Conservation (phyloP, 106 monocot species). For the Dendrobium huoshanense region DNA sequence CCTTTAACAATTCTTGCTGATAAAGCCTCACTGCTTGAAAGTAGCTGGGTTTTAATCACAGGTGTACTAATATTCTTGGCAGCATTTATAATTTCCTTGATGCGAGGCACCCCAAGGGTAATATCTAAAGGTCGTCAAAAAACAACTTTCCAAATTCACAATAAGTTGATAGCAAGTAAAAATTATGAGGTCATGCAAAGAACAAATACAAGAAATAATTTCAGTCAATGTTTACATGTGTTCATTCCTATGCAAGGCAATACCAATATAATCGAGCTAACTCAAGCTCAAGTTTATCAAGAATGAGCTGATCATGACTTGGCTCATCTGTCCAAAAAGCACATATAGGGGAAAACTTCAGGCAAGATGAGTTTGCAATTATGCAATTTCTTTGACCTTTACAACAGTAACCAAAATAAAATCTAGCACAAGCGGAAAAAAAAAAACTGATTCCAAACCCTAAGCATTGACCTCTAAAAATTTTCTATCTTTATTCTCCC, state of each 20-base stretch:
- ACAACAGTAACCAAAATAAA: background rate
- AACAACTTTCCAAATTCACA: slow-evolving; percentile 11
- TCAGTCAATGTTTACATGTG: background rate
- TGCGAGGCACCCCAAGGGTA: slow-evolving; percentile 97
- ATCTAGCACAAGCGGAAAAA: background rate
- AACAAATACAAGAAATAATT: background rate
- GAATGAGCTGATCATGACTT: background rate
- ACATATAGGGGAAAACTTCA: background rate
- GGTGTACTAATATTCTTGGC: slow-evolving; percentile 93
- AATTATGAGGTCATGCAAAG: background rate
- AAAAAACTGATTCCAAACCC: background rate
- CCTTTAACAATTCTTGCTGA: slow-evolving; percentile 66
- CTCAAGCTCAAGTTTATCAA: background rate
- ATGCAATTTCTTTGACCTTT: background rate
- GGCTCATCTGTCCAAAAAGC: background rate
- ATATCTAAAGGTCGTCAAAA: slow-evolving; percentile 61
- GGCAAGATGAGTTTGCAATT: background rate
- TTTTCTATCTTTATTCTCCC: too few relatives aligned
- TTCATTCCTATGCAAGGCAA: background rate
- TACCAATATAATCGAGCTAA: background rate
- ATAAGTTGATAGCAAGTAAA: background rate
- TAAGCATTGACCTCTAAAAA: too few relatives aligned
- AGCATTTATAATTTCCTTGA: slow-evolving; percentile 97
- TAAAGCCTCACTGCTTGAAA: slow-evolving; percentile 32
- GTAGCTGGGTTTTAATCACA: slow-evolving; percentile 61